phyloP scores from a whole-genome alignment of 176 grass and related monocot genomes.

The Carex parvula region DNA sequence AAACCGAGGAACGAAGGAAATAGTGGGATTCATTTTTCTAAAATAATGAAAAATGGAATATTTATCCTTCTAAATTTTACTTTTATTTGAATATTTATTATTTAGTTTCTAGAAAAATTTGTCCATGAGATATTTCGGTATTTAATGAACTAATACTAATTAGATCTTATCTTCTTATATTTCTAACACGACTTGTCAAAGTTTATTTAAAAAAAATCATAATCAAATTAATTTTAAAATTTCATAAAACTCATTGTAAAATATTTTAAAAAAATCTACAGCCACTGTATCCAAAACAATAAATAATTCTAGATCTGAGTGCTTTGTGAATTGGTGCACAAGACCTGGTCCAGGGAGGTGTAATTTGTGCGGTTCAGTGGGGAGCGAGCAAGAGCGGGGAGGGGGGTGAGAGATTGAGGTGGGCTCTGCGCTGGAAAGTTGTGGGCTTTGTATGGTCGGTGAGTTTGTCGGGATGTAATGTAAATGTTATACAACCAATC shows the following conservation, averaged over 20 bases:
- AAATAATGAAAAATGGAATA: background rate
- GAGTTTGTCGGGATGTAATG: conserved; percentile 10
- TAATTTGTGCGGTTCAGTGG: background rate
- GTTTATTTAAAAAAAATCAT: too few species aligned
- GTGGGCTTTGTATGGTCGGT: background rate
- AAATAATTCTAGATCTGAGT: background rate
- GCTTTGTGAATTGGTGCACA: background rate
- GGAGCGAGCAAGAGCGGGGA: conserved; percentile 11
- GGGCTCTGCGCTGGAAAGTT: conserved; percentile 36
- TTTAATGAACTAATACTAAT: too few species aligned
- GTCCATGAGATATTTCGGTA: background rate
- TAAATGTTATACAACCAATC: background rate
- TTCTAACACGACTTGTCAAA: too few species aligned
- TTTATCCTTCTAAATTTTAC: background rate
- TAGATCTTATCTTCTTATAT: too few species aligned
- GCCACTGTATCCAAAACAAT: too few species aligned
- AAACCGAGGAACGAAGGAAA: background rate
- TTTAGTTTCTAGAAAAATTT: background rate
- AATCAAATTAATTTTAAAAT: too few species aligned
- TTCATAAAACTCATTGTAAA: too few species aligned
- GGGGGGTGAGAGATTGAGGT: background rate
- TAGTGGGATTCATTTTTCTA: too few species aligned
- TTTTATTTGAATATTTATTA: background rate
- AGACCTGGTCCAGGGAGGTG: background rate
- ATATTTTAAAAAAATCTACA: too few species aligned